Percentiles rank a stretch among this genome's conserved stretches.
Conservation (phyloP, 371 early-diverging fungal species). For the Saksenaea oblongispora region DNA sequence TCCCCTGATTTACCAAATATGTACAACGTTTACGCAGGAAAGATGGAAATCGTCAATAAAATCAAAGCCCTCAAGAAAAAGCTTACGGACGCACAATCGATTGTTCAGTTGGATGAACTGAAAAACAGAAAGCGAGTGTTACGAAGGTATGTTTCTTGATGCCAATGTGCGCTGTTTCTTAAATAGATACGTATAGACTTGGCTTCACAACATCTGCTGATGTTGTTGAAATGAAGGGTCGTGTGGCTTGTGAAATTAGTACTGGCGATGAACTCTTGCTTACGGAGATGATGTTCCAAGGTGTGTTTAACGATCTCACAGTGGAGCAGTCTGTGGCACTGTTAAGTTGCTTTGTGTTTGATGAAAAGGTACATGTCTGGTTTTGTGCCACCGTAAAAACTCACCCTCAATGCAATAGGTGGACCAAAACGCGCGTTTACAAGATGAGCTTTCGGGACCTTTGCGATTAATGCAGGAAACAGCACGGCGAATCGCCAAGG, state of each 20-base stretch:
- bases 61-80: conserved; percentile 70
- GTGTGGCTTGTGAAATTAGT: conserved; percentile 99
- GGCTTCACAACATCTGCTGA: conserved; percentile 82
- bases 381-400: neutral
- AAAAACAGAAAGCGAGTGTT: conserved; percentile 89
- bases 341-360: conserved; percentile 94
- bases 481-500: conserved; percentile 85
- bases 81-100: conserved; percentile 76
- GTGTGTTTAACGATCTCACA: conserved; percentile 93
- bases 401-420: conserved; percentile 8
- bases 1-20: conserved; percentile 57
- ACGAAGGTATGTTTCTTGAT: conserved; percentile 48
- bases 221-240: conserved; percentile 95
- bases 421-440: conserved; percentile 35
- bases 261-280: conserved; percentile 97
- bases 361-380: conserved; percentile 68
- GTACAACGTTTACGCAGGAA: conserved; percentile 67
- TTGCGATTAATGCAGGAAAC: conserved; percentile 85
- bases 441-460: conserved; percentile 82
- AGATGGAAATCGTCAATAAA: conserved; percentile 55
- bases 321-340: conserved; percentile 91
- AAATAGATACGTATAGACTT: conserved; percentile 49
- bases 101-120: conserved; percentile 92
- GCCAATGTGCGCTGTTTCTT: neutral
- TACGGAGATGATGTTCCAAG: conserved; percentile 99